Percentiles rank a stretch among this genome's conserved stretches.
These are phyloP conservation scores for Mortierella antarctica DNA, from an alignment of 192 early-diverging fungal species.

Conservation along the genomic window DNA sequence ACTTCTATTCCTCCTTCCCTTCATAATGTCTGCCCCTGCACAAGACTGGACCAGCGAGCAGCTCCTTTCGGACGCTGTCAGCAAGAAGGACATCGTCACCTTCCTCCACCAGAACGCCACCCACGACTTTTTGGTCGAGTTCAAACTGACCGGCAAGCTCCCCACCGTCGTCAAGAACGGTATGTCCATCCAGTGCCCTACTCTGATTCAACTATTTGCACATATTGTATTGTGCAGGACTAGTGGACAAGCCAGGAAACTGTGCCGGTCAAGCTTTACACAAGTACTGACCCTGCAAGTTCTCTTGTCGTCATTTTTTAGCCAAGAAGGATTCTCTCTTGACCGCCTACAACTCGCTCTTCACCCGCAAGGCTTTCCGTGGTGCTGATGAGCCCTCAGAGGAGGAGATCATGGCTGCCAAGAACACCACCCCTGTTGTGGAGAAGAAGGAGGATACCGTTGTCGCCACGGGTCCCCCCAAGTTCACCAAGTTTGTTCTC, in stretches of 20 bases:
- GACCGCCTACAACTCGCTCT: constrained; percentile 71
- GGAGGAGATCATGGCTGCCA: constrained; percentile 41
- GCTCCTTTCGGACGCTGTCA: constrained; percentile 69
- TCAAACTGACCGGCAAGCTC: constrained; percentile 79
- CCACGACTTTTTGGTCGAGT: constrained; percentile 68
- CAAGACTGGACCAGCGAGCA: constrained; percentile 73
- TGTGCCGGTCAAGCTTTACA: neutral
- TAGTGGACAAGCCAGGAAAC: neutral
- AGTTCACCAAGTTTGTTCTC: constrained; percentile 71
- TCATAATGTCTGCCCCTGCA: constrained; percentile 44
- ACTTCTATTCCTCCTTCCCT: neutral
- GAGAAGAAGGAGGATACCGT: constrained; percentile 33
- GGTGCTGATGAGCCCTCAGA: constrained; percentile 48
- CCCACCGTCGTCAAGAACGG: constrained; percentile 75
- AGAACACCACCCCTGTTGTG: constrained; percentile 44
- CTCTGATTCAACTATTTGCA: neutral
- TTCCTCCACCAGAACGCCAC: constrained; percentile 73
- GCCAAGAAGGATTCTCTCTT: constrained; percentile 71
- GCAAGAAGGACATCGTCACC: constrained; percentile 77
- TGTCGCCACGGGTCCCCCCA: constrained; percentile 58
- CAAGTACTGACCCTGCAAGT: neutral
- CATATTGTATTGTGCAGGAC: neutral
- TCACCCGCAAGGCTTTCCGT: constrained; percentile 69
- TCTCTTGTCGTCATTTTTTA: neutral
- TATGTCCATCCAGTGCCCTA: constrained; percentile 1